Evolutionary conservation across 2,329 filamentous ascomycete species (phyloP).

Genomic region (Blumeriella jaapii): DNA sequence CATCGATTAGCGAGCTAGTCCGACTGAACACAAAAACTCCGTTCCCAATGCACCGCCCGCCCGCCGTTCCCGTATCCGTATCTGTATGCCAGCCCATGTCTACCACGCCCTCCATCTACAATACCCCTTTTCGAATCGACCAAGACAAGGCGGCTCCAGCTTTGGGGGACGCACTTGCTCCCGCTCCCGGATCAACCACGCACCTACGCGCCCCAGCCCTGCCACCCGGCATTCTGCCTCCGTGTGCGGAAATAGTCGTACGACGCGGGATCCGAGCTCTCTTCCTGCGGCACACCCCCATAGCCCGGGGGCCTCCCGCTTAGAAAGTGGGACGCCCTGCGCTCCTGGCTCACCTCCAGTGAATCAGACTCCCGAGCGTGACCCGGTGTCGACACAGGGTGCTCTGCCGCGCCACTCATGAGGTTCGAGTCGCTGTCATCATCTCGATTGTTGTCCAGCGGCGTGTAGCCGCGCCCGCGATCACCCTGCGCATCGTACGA

Average conservation of each 20-base stretch:
- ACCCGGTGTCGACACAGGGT: constrained; percentile 33
- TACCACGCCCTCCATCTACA: too few relatives aligned
- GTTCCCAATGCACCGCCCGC: too few relatives aligned
- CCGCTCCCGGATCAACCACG: too few relatives aligned
- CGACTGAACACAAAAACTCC: too few relatives aligned
- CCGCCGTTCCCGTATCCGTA: too few relatives aligned
- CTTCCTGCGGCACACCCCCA: constrained; percentile 43
- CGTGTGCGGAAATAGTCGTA: constrained; percentile 26
- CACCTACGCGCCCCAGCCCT: neutral
- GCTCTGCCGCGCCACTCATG: constrained; percentile 40
- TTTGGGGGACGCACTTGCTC: too few relatives aligned
- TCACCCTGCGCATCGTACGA: constrained; percentile 23
- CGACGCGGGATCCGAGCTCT: constrained; percentile 23
- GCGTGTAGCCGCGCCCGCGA: constrained; percentile 1
- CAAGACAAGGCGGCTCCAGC: too few relatives aligned
- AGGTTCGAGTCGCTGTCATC: constrained; percentile 43
- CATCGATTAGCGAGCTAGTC: too few relatives aligned
- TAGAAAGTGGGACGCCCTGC: constrained; percentile 39
- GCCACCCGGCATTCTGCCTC: constrained; percentile 14
- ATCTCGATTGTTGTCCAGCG: constrained; percentile 30
- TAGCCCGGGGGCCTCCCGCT: constrained; percentile 49
- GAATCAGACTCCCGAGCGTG: constrained; percentile 10
- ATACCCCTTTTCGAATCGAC: too few relatives aligned
- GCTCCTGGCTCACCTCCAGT: constrained; percentile 28
- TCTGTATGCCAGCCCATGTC: too few relatives aligned